Base-by-base conservation (phyloP, 179 eudicot genomes). In the Gypsophila paniculata region DNA sequence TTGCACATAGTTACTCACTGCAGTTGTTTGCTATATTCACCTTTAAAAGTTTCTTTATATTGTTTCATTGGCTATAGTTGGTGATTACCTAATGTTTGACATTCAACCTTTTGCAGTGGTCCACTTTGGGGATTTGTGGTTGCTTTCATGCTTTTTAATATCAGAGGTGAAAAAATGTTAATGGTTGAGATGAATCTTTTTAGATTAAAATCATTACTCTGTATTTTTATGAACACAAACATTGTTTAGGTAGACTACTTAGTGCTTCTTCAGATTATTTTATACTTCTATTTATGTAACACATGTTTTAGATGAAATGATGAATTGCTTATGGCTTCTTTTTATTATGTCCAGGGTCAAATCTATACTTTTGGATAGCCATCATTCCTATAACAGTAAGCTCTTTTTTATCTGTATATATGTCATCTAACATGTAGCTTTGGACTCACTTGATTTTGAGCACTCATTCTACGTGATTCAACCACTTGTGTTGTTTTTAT, bases 331-430 rank as follows among this genome's bases (percentile, higher is more conserved):
- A 59, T 61, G 25, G 39, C 23, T 7, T 42, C 69, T 51, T 21
- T 60, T 69, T 23, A 11, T 36, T 55, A 46, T 61, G 80, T 82
- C 78, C 94, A 93, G 97, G 98, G 51, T 93, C 97, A 25, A 93
- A 93, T 86, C 84, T 93, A 34, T 93, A 93, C 82, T 89, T 93
- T 79, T 93, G 98, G 98, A 93, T 93, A 76, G 97, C 98, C 39
- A 79, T 91, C 76, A 87, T 93, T 71, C 98, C 98, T n/a, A 62
- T 91, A 71, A 78, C 89, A 71, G 98, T 93, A 86, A 91, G 98
- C 91, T 55, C 19, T 58, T 48, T 75, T 61, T 59, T 21, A 25
- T 19, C 12, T 46, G 72, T 61, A 38, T 21, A 25, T 19, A 18
- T 15, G 32, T 60, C 19, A 8, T 22, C 39, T 49, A 44, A 19